These are phyloP conservation scores for Eimeria sp. DNA, from an alignment of 169 alveolate genomes.

Conservation along the genomic window DNA sequence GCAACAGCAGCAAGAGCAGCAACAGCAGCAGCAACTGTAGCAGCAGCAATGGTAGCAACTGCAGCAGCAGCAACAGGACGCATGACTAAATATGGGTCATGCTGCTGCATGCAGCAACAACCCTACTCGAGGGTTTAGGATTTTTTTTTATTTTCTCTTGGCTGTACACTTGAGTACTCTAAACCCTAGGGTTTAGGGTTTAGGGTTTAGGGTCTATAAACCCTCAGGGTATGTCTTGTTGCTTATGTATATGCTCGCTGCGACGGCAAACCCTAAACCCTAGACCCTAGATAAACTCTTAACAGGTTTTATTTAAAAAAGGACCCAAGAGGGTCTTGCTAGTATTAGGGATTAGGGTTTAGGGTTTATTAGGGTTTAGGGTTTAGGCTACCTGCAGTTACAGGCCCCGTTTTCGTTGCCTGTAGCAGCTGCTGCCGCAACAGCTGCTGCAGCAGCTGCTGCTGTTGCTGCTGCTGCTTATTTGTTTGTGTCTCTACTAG, in stretches of 20 bases:
- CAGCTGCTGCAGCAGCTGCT: slow-evolving; percentile 31
- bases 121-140: neutral
- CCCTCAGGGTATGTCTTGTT: neutral
- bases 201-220: neutral
- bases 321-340: neutral
- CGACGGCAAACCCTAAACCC: neutral
- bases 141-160: neutral
- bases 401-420: neutral
- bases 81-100: neutral
- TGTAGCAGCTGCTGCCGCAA: slow-evolving; percentile 26
- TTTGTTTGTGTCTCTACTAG: neutral
- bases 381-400: neutral
- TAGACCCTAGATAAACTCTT: too few relatives aligned
- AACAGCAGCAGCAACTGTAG: neutral
- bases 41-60: neutral
- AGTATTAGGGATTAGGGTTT: neutral
- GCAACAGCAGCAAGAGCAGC: too few relatives aligned
- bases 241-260: neutral
- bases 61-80: neutral
- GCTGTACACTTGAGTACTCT: neutral
- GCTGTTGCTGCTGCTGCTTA: neutral
- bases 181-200: slow-evolving; percentile 35
- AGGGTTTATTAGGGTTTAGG: neutral
- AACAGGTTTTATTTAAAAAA: neutral
- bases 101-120: neutral